Evolutionary conservation across 1,284 basidiomycete genomes (phyloP), one percentile per base, ranked within the genome.

Genomic region (Microbotryum saponariae): DNA sequence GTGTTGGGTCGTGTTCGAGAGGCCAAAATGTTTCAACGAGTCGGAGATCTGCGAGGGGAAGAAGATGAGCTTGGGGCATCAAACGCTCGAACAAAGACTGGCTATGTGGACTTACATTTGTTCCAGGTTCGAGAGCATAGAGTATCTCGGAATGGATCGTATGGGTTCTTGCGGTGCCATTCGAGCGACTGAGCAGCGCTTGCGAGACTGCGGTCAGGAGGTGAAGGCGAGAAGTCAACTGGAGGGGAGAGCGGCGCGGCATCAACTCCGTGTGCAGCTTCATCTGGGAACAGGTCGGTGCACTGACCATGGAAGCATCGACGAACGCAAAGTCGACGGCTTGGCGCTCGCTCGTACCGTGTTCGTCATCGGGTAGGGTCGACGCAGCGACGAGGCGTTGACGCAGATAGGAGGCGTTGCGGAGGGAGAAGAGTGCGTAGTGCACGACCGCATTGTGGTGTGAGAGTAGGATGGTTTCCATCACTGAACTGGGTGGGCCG

Each of bases 311-410:
- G 6, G 68, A 76, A 25, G 88, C 88, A 73, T 94, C 87, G 69
- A 97, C 79, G 76, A 94, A 96, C 0, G 88, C 88, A 77, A 88
- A 94, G 73, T 92, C 89, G 65, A 94, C 80, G 18, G 81, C 80
- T 27, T 83, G 82, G 54, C 88, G 81, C 68, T 88, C 85, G 4
- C 69, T 69, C n/a, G 88, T 82, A 20, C 88, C 89, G 31, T 82
- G 80, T 1, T 75, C 73, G 0, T 85, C 85, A 14, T 78, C 72
- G 56, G 82, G 76, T 3, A 79, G 81, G 4, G 86, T 80, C 0
- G 89, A 89, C 14, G 78, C 78, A 59, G 62, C 57, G 20, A 92
- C 79, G 52, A 94, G 85, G 3, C 86, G 80, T 48, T 78, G 74
- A 31, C 85, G 79, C 21, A 94, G 77, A 0, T 77, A 76, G 0